Evolutionary conservation across 75 land plant species (phyloP).

Genomic region (Cupressus sempervirens): DNA sequence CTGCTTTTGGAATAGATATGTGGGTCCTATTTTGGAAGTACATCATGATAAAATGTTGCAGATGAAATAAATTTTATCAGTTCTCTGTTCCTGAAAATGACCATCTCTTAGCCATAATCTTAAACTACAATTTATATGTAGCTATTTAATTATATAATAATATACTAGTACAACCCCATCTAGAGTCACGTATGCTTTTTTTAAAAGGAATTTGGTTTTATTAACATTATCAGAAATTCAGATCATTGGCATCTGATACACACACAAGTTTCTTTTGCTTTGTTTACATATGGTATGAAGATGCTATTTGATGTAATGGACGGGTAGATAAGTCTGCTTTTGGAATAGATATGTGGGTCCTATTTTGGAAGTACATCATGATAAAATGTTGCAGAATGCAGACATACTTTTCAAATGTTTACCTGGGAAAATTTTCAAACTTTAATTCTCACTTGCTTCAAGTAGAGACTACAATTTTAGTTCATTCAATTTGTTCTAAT

Average conservation of each 20-base stretch:
- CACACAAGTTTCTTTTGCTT: neutral
- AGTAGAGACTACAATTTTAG: too few species aligned
- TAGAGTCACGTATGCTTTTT: neutral
- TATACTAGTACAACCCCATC: neutral
- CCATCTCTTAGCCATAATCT: neutral
- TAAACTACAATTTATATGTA: neutral
- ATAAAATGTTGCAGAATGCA: too few species aligned
- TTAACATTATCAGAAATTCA: neutral
- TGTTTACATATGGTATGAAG: neutral
- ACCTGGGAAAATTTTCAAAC: too few species aligned
- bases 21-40: too few species aligned
- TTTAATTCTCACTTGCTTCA: too few species aligned
- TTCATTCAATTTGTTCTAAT: too few species aligned
- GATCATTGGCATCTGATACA: neutral
- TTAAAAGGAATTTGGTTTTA: neutral
- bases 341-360: neutral
- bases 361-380: too few species aligned
- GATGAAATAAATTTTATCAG: neutral
- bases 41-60: too few species aligned
- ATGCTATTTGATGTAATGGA: neutral
- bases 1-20: neutral
- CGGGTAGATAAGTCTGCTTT: neutral
- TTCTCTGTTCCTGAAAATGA: neutral
- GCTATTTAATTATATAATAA: neutral
- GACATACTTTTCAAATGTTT: too few species aligned